Conservation (phyloP, 495 filamentous ascomycete species). For the Penicillium alfredii region DNA sequence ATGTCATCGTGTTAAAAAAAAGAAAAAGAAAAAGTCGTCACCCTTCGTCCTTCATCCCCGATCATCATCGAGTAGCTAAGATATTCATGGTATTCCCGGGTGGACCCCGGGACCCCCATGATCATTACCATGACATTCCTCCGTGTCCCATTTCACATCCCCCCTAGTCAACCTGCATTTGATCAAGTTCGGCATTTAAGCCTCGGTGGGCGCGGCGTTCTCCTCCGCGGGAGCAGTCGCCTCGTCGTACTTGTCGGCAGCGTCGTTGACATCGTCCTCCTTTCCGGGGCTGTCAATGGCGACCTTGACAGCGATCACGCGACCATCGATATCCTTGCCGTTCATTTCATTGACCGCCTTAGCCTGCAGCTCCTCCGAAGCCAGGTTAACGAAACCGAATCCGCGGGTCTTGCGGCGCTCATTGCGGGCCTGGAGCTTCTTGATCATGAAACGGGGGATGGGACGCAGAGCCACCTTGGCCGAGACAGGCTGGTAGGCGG, state of each 20-base stretch:
- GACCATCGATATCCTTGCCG: slow-evolving; percentile 95
- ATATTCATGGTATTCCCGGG: slow-evolving; percentile 9
- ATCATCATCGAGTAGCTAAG: slow-evolving; percentile 12
- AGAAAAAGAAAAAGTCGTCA: slow-evolving; percentile 19
- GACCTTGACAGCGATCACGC: slow-evolving; percentile 99
- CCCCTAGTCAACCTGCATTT: too few relatives aligned
- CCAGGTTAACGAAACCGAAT: slow-evolving; percentile 95
- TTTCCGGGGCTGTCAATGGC: slow-evolving; percentile 99
- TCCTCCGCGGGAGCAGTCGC: slow-evolving; percentile 36
- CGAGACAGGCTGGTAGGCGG: slow-evolving; percentile 77
- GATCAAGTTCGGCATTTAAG: slow-evolving; percentile 35
- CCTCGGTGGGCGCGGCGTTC: slow-evolving; percentile 25
- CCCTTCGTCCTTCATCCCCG: slow-evolving; percentile 10
- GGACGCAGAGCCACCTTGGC: slow-evolving; percentile 98
- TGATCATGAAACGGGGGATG: slow-evolving; percentile 99
- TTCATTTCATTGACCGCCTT: slow-evolving; percentile 98
- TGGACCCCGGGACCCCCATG: slow-evolving; percentile 5
- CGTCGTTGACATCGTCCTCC: slow-evolving; percentile 82
- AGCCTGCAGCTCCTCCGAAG: slow-evolving; percentile 90
- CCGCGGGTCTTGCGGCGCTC: slow-evolving; percentile 99
- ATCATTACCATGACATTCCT: slow-evolving; percentile 18
- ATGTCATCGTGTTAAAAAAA: slow-evolving; percentile 22
- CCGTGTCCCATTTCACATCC: too few relatives aligned
- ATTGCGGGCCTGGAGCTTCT: slow-evolving; percentile 95
- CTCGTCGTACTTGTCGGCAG: slow-evolving; percentile 45